Base-by-base conservation (phyloP, 345 rosid genomes). In the Populus davidiana region DNA sequence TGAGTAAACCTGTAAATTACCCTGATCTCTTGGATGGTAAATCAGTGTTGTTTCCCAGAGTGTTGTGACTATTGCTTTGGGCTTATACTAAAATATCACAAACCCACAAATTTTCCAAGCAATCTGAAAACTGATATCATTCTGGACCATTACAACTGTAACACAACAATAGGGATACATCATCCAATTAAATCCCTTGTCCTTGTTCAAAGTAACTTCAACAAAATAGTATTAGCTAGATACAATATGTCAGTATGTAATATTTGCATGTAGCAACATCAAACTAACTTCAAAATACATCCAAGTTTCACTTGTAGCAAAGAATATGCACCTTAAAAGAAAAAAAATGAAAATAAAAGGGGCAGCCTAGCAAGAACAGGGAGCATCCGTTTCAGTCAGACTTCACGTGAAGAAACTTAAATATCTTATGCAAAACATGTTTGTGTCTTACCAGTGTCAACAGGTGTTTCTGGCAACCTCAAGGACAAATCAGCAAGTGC, bases 401-500 rank as follows among this genome's bases (percentile, higher is more conserved):
- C 72, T 17, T 67, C 33, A 5, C 27, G 5, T 56, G 62, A 56
- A 56, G 8, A 56, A 23, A n/a, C 12, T 56, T n/a, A 56, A 12
- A 72, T 63, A 54, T 65, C 20, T 36, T 56, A 65, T 25, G 39
- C 73, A 76, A 70, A 75, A 82, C 74, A 76, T 27, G 33, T 71
- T 67, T 41, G 81, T 76, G 73, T 75, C 89, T 73, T 81, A 91
- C 96, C 91, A 36, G 89, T 89, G 67, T 91, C 93, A 4, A 86
- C 81, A 54, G 90, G 84, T 81, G 88, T 83, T 74, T 90, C 91
- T 71, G 98, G 91, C 75, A 90, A 96, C 84, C 90, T 78, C 69
- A 85, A 65, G 71, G 93, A 94, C 86, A 96, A 76, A 82, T 92
- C 91, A 64, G 95, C 96, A 84, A 92, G 82, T 39, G 93, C 89